These are phyloP conservation scores for Nemania sp. DNA, from an alignment of 2,329 filamentous ascomycete species.

Conservation along the genomic window DNA sequence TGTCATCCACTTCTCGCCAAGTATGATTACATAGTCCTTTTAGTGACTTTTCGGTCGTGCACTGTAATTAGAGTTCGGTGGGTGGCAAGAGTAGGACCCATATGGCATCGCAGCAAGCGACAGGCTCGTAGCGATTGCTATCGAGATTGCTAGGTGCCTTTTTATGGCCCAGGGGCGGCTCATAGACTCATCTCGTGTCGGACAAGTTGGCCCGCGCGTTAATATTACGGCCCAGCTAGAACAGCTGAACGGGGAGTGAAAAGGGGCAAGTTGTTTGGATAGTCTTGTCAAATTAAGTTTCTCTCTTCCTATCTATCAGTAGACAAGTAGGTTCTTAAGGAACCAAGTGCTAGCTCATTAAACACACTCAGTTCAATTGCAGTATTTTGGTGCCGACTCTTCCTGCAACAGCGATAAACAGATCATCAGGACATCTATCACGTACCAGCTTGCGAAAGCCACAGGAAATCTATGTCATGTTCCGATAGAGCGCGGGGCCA, in stretches of 20 bases:
- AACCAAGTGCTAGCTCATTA: too few relatives aligned
- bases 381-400: background rate
- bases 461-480: background rate
- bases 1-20: too few relatives aligned
- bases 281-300: too few relatives aligned
- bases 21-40: too few relatives aligned
- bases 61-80: too few relatives aligned
- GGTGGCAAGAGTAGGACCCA: too few relatives aligned
- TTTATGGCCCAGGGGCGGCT: constrained; percentile 37
- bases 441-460: constrained; percentile 8
- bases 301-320: too few relatives aligned
- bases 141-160: constrained; percentile 35
- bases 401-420: background rate
- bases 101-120: too few relatives aligned
- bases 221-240: constrained; percentile 39
- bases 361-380: background rate
- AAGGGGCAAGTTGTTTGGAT: background rate
- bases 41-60: too few relatives aligned
- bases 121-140: constrained; percentile 31
- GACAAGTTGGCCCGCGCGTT: constrained; percentile 38
- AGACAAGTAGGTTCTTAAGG: too few relatives aligned
- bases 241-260: constrained; percentile 10
- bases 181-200: constrained; percentile 32
- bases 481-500: background rate
- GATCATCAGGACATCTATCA: background rate